phyloP scores from a whole-genome alignment of 2,329 filamentous ascomycete species.

The Dichotomopilus funicola region DNA sequence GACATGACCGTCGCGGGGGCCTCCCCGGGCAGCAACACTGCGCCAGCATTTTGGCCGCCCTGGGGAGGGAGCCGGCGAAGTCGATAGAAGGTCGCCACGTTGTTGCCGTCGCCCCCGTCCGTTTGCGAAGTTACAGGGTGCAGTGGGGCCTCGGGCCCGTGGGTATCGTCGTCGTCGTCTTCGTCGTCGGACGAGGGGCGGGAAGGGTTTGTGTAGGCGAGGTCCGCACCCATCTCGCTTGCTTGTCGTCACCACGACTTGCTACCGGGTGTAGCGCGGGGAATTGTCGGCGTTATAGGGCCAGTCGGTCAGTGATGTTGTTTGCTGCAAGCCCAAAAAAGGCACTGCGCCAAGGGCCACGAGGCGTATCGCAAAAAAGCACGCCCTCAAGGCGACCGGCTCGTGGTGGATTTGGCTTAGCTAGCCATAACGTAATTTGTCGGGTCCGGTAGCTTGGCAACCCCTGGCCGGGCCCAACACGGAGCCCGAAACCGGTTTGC shows the following conservation, averaged over 20 bases:
- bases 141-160: conserved; percentile 18
- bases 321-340: background rate
- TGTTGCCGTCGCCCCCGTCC: conserved; percentile 13
- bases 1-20: conserved; percentile 11
- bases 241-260: conserved; percentile 3
- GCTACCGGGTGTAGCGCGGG: conserved; percentile 8
- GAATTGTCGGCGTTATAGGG: background rate
- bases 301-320: background rate
- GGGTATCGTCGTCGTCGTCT: conserved; percentile 17
- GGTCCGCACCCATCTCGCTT: conserved; percentile 12
- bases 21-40: conserved; percentile 4
- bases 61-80: conserved; percentile 14
- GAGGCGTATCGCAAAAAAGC: background rate
- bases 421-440: conserved; percentile 19
- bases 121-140: background rate
- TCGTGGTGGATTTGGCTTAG: conserved; percentile 6
- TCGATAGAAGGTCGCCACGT: conserved; percentile 17
- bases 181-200: conserved; percentile 15
- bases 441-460: conserved; percentile 14
- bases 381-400: background rate
- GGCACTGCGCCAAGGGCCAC: background rate
- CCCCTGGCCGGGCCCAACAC: conserved; percentile 9
- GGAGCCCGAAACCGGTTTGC: too few species aligned
- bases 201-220: conserved; percentile 5
- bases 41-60: conserved; percentile 6